Percentiles rank a stretch among this genome's conserved stretches.
Conservation (phyloP, 805 yeast species). For the Starmerella potacharoeniae region DNA sequence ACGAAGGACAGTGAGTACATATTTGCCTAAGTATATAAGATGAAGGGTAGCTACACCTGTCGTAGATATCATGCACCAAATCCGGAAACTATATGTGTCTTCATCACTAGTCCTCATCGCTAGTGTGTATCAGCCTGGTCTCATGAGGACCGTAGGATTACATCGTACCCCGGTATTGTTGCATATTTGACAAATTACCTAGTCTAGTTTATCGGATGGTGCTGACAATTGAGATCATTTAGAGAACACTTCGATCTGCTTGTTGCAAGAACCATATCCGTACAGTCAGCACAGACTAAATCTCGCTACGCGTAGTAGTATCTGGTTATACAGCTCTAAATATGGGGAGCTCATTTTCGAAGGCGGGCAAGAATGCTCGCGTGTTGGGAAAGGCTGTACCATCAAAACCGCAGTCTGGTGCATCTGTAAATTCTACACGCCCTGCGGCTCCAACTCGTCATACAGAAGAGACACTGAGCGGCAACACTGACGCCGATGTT, state of each 20-base stretch:
- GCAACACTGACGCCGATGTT: constrained; percentile 33
- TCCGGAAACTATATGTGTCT: neutral
- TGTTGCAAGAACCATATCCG: neutral
- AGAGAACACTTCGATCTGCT: neutral
- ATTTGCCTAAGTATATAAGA: no score
- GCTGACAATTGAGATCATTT: neutral
- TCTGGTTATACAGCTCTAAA: neutral
- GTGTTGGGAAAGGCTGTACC: constrained; percentile 1
- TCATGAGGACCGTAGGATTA: neutral
- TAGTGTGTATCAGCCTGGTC: neutral
- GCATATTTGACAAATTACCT: no score
- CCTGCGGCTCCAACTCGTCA: neutral
- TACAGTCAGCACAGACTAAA: neutral
- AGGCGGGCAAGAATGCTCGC: constrained; percentile 6
- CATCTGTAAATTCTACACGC: neutral
- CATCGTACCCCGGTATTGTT: neutral
- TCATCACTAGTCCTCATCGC: neutral
- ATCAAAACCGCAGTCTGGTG: neutral
- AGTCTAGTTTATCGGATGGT: no score
- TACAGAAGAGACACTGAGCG: neutral
- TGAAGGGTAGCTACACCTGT: no score
- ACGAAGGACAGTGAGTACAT: no score
- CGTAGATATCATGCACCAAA: neutral
- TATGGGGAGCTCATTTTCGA: constrained; percentile 15
- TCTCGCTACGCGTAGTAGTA: neutral